A percentile compares a stretch with the other conserved stretches of the same genome.
Evolutionary conservation across 2,329 filamentous ascomycete genomes (phyloP).

Genomic region (Penicillium sp.): DNA sequence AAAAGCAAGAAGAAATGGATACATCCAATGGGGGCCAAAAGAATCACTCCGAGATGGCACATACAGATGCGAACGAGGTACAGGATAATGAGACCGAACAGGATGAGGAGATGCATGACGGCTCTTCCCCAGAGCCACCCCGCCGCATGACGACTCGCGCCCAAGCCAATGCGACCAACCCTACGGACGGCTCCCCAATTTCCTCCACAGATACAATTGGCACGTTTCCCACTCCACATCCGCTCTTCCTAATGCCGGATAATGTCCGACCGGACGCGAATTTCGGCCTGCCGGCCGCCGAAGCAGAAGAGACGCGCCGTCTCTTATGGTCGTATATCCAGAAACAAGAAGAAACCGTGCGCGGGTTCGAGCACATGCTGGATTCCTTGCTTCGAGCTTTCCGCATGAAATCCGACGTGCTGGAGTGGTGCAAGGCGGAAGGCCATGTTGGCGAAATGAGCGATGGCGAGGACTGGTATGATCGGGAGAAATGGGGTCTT

Average conservation of each 20-base stretch:
- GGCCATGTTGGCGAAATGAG: conserved; percentile 68
- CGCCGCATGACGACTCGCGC: conserved; percentile 53
- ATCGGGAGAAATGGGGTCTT: conserved; percentile 65
- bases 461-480: conserved; percentile 71
- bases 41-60: not conserved
- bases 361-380: conserved; percentile 60
- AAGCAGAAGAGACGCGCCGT: conserved; percentile 66
- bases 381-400: conserved; percentile 62
- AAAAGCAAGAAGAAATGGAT: conserved; percentile 17
- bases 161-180: conserved; percentile 42
- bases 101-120: conserved; percentile 40
- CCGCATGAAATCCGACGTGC: conserved; percentile 62
- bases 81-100: conserved; percentile 30
- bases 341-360: conserved; percentile 68
- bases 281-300: conserved; percentile 60
- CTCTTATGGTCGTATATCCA: conserved; percentile 66
- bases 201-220: conserved; percentile 35
- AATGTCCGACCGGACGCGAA: conserved; percentile 57
- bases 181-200: conserved; percentile 31
- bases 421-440: conserved; percentile 65
- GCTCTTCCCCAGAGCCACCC: conserved; percentile 44
- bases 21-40: conserved; percentile 18
- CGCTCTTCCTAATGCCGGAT: conserved; percentile 61
- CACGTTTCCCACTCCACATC: conserved; percentile 52
- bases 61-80: conserved; percentile 14